Conservation (phyloP, 306 rosid species). For the Casuarina glauca region DNA sequence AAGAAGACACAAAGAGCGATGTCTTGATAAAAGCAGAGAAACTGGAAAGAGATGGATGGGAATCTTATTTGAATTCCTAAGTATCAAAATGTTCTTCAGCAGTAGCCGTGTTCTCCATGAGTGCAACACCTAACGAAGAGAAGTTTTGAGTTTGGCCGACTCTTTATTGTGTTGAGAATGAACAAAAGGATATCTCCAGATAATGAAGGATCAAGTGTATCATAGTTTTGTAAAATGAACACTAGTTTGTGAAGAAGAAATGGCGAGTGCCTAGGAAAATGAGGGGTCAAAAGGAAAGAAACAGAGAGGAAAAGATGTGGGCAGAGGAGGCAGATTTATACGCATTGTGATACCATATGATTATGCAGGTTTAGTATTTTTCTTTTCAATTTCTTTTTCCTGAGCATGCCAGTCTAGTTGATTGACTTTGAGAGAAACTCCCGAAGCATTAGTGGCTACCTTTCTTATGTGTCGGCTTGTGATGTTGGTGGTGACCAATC, state of each 20-base stretch:
- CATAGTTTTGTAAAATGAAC: background rate
- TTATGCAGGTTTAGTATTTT: too few species aligned
- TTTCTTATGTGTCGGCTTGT: too few species aligned
- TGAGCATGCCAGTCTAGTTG: too few species aligned
- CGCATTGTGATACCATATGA: too few species aligned
- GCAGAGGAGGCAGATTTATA: too few species aligned
- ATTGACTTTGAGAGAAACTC: too few species aligned
- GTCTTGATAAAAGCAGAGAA: conserved; percentile 71
- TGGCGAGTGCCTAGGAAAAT: background rate
- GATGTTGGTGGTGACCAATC: too few species aligned
- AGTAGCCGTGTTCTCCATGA: conserved; percentile 1
- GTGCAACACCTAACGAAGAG: background rate
- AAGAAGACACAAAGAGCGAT: conserved; percentile 56
- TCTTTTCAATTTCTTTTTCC: too few species aligned
- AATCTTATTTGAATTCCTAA: conserved; percentile 45
- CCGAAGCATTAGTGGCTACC: too few species aligned
- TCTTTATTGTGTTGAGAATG: background rate
- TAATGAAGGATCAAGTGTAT: background rate
- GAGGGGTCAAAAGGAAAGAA: too few species aligned
- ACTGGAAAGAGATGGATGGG: conserved; percentile 66
- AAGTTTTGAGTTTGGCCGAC: background rate
- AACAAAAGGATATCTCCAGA: background rate
- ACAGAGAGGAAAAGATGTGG: too few species aligned
- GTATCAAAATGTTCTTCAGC: conserved; percentile 6
- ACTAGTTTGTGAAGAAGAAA: background rate